Base-by-base conservation (phyloP, 2,329 filamentous ascomycete species). In the Incumbomyces delicatus region DNA sequence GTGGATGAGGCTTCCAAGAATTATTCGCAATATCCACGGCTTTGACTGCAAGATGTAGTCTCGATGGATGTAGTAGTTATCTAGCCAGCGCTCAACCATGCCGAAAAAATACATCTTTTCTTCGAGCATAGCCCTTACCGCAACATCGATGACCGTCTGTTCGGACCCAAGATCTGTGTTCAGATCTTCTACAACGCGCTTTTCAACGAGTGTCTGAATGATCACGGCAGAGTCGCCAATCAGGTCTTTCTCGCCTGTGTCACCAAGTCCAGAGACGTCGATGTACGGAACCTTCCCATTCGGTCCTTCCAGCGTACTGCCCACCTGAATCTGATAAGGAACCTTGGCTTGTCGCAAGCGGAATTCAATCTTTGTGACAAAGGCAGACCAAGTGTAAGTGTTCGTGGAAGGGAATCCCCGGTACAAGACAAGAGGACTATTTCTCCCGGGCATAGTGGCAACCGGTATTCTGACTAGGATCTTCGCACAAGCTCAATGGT, bases 231-330 rank as follows among this genome's bases (percentile, higher is more conserved):
- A 75, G 61, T 83, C 78, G 14, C 65, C 64, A 1, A 81, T 49
- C 47, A 50, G 50, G 16, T 54, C 50, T 27, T 53, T 46, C 4
- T 35, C 49, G 14, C 54, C 53, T 17, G 39, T 39, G 1, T 44
- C 37, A 8, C 31, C 33, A 18, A 46, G 38, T 6, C 14, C 54
- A 44, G 35, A 38, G 31, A 69, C 49, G 27, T 67, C 63, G 17
- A 80, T 46, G 55, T 81, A 83, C 0, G 78, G 78, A 8, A 82
- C 72, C 61, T 82, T 83, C 34, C 76, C 76, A 41, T 66, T 70
- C 0, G 80, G 78, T 0, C 67, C 73, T 1, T 62, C 58, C 34
- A 53, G 56, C 0, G 67, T 58, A 0, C 72, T 73, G 1, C 78
- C 78, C 2, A 52, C 51, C 2, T 63, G 70, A 3, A 61, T 56